These are phyloP conservation scores for Populus ilicifolia DNA, from an alignment of 345 rosid species.

Conservation along the genomic window DNA sequence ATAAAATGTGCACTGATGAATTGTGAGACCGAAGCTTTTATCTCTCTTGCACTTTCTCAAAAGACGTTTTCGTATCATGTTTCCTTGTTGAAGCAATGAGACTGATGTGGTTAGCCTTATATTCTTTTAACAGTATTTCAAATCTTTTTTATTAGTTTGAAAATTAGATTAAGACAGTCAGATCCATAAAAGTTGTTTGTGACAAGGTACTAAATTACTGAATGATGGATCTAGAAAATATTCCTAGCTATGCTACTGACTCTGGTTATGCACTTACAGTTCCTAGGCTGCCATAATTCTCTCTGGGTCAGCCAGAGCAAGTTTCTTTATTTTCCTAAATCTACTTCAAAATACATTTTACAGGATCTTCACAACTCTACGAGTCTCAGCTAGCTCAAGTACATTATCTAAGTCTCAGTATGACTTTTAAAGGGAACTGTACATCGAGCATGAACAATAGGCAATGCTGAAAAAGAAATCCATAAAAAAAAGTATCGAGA, in stretches of 20 bases:
- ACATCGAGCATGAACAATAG: background rate
- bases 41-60: background rate
- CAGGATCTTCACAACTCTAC: background rate
- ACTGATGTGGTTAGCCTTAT: background rate
- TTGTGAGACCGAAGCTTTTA: background rate
- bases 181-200: background rate
- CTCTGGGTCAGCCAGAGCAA: background rate
- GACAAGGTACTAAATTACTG: background rate
- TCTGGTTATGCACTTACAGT: background rate
- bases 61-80: no score
- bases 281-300: background rate
- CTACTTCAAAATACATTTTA: background rate
- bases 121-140: background rate
- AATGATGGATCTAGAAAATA: background rate
- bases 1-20: no score
- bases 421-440: no score
- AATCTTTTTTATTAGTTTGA: background rate
- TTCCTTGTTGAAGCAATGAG: background rate
- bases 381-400: background rate
- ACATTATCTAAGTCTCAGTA: background rate
- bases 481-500: background rate
- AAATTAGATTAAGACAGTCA: background rate
- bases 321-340: constrained; percentile 5
- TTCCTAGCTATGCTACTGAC: background rate
- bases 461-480: background rate